phyloP scores from a whole-genome alignment of 2,329 filamentous ascomycete genomes.

The Verticillium longisporum region DNA sequence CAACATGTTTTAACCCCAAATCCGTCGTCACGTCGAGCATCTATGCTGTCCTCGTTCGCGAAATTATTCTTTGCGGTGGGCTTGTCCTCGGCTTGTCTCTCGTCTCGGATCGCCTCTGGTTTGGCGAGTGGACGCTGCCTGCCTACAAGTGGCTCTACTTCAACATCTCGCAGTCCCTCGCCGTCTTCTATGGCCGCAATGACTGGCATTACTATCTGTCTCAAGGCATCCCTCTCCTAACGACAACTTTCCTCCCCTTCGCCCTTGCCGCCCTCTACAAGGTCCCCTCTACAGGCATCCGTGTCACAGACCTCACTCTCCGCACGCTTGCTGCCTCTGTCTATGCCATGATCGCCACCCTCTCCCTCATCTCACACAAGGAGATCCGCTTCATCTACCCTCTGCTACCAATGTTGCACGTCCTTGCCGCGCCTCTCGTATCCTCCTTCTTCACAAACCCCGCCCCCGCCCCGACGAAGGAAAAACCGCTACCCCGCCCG shows the following conservation, averaged over 20 bases:
- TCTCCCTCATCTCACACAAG: constrained; percentile 86
- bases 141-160: constrained; percentile 83
- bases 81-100: constrained; percentile 57
- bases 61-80: constrained; percentile 58
- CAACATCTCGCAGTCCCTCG: constrained; percentile 81
- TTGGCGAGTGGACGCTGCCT: constrained; percentile 80
- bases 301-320: constrained; percentile 25
- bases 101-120: constrained; percentile 70
- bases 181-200: constrained; percentile 88
- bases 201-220: constrained; percentile 89
- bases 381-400: constrained; percentile 97
- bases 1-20: constrained; percentile 21
- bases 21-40: constrained; percentile 36
- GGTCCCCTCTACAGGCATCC: constrained; percentile 24
- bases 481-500: constrained; percentile 18
- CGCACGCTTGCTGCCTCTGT: constrained; percentile 48
- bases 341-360: constrained; percentile 48
- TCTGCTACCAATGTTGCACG: constrained; percentile 76
- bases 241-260: constrained; percentile 79
- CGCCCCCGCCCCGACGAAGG: constrained; percentile 7
- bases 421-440: constrained; percentile 66
- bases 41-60: constrained; percentile 49
- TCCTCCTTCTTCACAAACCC: constrained; percentile 55
- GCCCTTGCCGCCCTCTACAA: constrained; percentile 57
- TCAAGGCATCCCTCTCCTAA: constrained; percentile 80